Percentiles rank a stretch among this genome's conserved stretches.
These are phyloP conservation scores for Arabidopsis arenosa DNA, from an alignment of 345 rosid species.

Conservation along the genomic window DNA sequence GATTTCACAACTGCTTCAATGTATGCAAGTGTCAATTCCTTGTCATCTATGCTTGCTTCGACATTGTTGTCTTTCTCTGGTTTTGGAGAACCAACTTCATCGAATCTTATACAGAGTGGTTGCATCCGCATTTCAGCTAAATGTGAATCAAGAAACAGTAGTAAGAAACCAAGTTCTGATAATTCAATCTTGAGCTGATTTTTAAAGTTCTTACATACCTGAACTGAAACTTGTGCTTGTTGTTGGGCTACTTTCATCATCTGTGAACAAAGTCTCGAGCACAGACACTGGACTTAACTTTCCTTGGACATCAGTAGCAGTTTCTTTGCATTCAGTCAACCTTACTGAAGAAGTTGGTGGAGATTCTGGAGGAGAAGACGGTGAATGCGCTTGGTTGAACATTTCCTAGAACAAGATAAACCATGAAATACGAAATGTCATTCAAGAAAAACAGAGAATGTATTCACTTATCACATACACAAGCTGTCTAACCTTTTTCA, in stretches of 20 bases:
- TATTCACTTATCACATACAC: background rate
- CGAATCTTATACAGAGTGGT: constrained; percentile 62
- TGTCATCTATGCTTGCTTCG: constrained; percentile 53
- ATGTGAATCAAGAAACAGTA: constrained; percentile 42
- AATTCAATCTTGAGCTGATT: constrained; percentile 23
- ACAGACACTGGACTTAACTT: constrained; percentile 90
- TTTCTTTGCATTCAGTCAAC: constrained; percentile 53
- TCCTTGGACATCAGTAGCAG: constrained; percentile 54
- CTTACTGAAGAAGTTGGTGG: constrained; percentile 46
- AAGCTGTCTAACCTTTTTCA: constrained; percentile 50
- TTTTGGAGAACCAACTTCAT: constrained; percentile 69
- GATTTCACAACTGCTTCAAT: constrained; percentile 62
- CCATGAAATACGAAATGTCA: constrained; percentile 21
- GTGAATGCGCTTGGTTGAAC: constrained; percentile 44
- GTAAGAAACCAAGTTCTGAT: constrained; percentile 36
- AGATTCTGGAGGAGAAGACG: constrained; percentile 51
- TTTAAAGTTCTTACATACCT: constrained; percentile 54
- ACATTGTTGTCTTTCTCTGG: constrained; percentile 40
- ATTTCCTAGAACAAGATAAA: constrained; percentile 53
- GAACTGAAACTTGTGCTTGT: constrained; percentile 53
- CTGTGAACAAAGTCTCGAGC: constrained; percentile 68
- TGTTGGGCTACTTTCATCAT: constrained; percentile 75
- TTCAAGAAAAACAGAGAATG: constrained; percentile 8
- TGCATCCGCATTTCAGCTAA: constrained; percentile 62
- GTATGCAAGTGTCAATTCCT: constrained; percentile 54